Base-by-base conservation (phyloP, 371 early-diverging fungal genomes). In the Mucor irregularis region DNA sequence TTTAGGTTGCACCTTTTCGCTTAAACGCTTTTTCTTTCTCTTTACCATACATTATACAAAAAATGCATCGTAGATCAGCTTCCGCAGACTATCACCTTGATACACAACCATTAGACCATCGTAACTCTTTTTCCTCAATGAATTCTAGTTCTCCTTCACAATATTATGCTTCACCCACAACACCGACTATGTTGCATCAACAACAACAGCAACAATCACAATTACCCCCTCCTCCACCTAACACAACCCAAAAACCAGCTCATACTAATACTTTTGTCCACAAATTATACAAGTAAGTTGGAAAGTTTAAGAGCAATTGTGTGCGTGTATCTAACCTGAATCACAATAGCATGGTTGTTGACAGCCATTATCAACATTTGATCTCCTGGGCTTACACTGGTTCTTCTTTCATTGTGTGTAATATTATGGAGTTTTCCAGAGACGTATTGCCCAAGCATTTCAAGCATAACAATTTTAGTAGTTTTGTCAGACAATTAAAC, bases 401-500 rank as follows among this genome's bases (percentile, higher is more conserved):
- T 24, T 80, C 90, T 4, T 90, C 94, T 13, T 96, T 97, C 62
- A 85, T 94, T 56, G 96, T 97, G 44, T 87, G 89, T 70, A 90
- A 95, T 63, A 90, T 91, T 28, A 83, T 85, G 68, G 93, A 90
- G 46, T 93, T 94, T 68, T 81, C 89, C 13, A 71, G 84, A 49
- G 85, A 84, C 54, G 88, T 94, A 3, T 73, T 96, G 26, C 90
- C 92, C 21, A 84, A 85, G 49, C 88, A 90, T 65, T 94, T 93
- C 67, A 93, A 92, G 68, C 94, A 94, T 70, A 90, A 85, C 65
- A 95, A 95, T 66, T 89, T 92, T 62, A 85, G 86, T 31, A 88
- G 89, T 42, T 95, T 95, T 79, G 90, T 94, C 21, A 77, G 94
- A 46, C 95, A 95, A 68, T 75, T 94, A 24, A 94, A 95, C 63